Evolutionary conservation across 192 early-diverging fungal genomes (phyloP), one percentile per base, ranked within the genome.

Genomic region (Endogone sp.): DNA sequence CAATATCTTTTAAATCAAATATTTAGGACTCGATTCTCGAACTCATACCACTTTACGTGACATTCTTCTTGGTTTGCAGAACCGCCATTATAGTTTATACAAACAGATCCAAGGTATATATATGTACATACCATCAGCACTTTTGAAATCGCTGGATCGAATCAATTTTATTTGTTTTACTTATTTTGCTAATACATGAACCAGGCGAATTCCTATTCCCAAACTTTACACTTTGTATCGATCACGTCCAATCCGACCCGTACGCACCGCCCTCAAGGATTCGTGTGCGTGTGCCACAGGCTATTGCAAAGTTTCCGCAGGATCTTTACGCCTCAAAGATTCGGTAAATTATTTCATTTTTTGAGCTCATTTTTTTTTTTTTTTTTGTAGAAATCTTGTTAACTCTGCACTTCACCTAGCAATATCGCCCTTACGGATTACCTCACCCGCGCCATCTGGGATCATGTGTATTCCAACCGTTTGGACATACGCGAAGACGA

Each of bases 201-300:
- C 37, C 16, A 49, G 75, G 77, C 2, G 59, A 60, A 44, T 80
- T 75, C 60, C 31, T 29, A 0, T 75, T 75, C 66, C 64, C 44
- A 3, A 29, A 9, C 23, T 83, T 78, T 66, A 22, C 66, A 10
- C 73, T 80, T 59, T 44, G 26, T 2, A 65, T 83, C 49, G 76
- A 83, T 29, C 58, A 67, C 32, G 62, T 83, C 16, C 82, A 84
- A 64, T 66, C 74, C 4, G 85, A 87, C 56, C 75, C 82, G 8
- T 87, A 72, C 65, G 85, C 85, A 13, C 77, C 85, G 2, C 83
- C 85, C 3, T 82, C 79, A 31, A 55, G 66, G 56, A 76, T 87
- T 6, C 72, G 85, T 3, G 63, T 84, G 3, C 67, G 65, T 4
- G 71, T 87, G 23, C 37, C 62, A 6, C 82, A 84, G 62, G 31